These are phyloP conservation scores for Setaria viridis DNA, from an alignment of 202 grass and related monocot species.

Conservation along the genomic window DNA sequence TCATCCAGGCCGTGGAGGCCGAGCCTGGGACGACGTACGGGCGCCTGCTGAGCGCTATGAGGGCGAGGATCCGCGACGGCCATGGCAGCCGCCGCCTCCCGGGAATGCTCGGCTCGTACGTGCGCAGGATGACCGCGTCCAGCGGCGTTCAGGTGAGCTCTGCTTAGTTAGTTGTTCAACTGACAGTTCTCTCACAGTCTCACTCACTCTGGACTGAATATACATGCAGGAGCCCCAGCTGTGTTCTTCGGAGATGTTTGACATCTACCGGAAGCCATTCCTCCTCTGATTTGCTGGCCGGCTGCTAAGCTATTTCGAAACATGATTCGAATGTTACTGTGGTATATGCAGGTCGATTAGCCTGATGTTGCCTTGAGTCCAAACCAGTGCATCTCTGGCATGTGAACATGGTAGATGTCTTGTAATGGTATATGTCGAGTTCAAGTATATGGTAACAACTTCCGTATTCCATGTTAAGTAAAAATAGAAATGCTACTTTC, in stretches of 20 bases:
- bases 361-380: not conserved
- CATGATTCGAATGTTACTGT: not conserved
- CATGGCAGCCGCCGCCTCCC: slow-evolving; percentile 29
- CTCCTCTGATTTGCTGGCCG: not conserved
- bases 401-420: not conserved
- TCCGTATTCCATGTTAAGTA: not conserved
- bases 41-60: slow-evolving; percentile 69
- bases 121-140: slow-evolving; percentile 58
- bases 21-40: slow-evolving; percentile 75
- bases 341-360: not conserved
- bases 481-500: not conserved
- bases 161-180: not conserved
- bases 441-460: not conserved
- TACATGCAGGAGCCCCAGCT: slow-evolving; percentile 32
- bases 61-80: slow-evolving; percentile 45
- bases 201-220: not conserved
- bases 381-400: not conserved
- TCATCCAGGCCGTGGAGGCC: slow-evolving; percentile 61
- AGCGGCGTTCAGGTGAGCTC: slow-evolving; percentile 61
- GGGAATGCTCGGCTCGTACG: slow-evolving; percentile 53
- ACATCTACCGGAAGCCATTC: slow-evolving; percentile 41
- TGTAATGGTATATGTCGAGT: not conserved
- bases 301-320: not conserved
- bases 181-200: not conserved
- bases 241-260: slow-evolving; percentile 36